Evolutionary conservation across 768 basidiomycete genomes (phyloP), one percentile per base, ranked within the genome.

Genomic region (Omphalotus guepiniiformis): DNA sequence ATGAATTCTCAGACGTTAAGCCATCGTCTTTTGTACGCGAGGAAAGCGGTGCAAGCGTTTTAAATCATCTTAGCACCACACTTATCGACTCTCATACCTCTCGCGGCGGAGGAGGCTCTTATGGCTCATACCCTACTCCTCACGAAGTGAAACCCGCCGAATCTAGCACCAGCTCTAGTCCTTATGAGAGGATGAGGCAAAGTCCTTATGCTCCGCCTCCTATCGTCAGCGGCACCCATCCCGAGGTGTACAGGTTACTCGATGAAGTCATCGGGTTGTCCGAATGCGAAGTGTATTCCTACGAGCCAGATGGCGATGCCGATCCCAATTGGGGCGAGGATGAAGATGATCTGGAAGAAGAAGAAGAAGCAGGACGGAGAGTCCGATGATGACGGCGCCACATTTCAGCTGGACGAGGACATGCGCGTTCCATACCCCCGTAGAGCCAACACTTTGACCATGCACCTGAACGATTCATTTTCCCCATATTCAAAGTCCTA

Each of bases 281-380:
- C 32, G 93, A 97, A 52, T 96, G 92, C 72, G 94, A 97, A 62
- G 93, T 97, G 49, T 99, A 86, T 68, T 88, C 91, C 2, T 99
- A 93, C 72, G 77, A 80, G 32, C 96, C 95, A 39, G 92, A 95
- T 66, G 83, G 88, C 50, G 92, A 95, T 55, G 85, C 86, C 21
- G 96, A 99, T 70, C 96, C 96, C 1, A 93, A 98, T 55, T 89
- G 88, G 36, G 80, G 82, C 60, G 83, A 90, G 69, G 79, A 83
- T 58, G 79, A 80, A 22, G 85, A 88, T 58, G 85, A 85, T 60
- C 86, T 88, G 55, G 86, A 88, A 53, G 88, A 89, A 54, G n/a
- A n/a, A 80, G 35, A 80, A 80, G 34, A 69, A 74, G 47, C 80
- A 71, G 1, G 85, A 88, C 52, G 85, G 85, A 51, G 80, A 81